Percentiles rank a stretch among this genome's conserved stretches.
These are phyloP conservation scores for Teunomyces kruisii DNA, from an alignment of 805 yeast species.

Conservation along the genomic window DNA sequence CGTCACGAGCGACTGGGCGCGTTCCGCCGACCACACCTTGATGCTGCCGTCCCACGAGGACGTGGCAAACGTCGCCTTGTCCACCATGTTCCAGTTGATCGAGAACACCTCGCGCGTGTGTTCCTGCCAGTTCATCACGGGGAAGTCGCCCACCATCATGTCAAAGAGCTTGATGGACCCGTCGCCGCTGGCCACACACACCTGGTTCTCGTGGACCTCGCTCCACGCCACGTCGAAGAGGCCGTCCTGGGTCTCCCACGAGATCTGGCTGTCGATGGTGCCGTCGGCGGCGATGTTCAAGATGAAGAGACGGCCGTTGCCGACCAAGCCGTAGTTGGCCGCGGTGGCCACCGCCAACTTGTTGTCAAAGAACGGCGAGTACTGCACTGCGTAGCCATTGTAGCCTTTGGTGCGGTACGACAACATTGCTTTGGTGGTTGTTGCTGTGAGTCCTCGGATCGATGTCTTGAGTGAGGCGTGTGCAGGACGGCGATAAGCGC, in stretches of 20 bases:
- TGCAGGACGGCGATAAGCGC: not conserved
- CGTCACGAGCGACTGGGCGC: conserved; percentile 58
- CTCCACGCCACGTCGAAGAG: conserved; percentile 88
- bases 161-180: conserved; percentile 86
- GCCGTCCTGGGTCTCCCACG: conserved; percentile 92
- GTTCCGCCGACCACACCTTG: conserved; percentile 71
- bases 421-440: conserved; percentile 54
- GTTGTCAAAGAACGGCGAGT: conserved; percentile 90
- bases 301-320: conserved; percentile 81
- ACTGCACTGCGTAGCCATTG: conserved; percentile 84
- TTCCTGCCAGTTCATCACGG: conserved; percentile 72
- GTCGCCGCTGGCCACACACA: conserved; percentile 83
- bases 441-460: not conserved
- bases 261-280: conserved; percentile 47
- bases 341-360: conserved; percentile 87
- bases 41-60: conserved; percentile 93
- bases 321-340: conserved; percentile 91
- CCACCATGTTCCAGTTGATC: conserved; percentile 70
- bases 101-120: conserved; percentile 76
- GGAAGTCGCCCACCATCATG: conserved; percentile 61
- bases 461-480: not conserved
- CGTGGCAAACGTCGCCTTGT: conserved; percentile 66
- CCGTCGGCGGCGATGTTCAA: conserved; percentile 72
- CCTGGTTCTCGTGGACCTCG: conserved; percentile 85
- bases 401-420: conserved; percentile 73